A percentile compares a stretch with the other conserved stretches of the same genome.
These are phyloP conservation scores for Oryza nivara DNA, from an alignment of 176 grass and related monocot genomes.

Conservation along the genomic window DNA sequence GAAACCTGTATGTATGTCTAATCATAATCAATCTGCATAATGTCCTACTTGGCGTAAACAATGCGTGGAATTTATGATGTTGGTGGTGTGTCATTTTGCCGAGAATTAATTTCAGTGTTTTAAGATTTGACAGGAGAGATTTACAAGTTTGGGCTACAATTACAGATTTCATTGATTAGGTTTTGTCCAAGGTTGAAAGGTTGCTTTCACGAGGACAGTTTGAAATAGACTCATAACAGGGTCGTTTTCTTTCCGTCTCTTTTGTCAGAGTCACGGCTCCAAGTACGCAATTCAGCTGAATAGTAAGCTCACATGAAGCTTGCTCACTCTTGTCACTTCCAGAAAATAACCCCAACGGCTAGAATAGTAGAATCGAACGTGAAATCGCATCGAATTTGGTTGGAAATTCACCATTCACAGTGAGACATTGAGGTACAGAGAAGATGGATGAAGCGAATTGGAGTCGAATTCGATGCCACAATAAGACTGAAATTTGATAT, in stretches of 20 bases:
- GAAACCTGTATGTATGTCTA: too few relatives aligned
- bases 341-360: neutral
- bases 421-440: neutral
- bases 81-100: constrained; percentile 9
- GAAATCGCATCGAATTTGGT: neutral
- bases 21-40: neutral
- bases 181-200: neutral
- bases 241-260: neutral
- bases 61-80: neutral
- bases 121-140: neutral
- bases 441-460: neutral
- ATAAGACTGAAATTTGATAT: neutral
- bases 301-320: neutral
- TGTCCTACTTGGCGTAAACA: too few relatives aligned
- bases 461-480: neutral
- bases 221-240: neutral
- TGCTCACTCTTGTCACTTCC: neutral
- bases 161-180: neutral
- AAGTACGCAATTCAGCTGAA: neutral
- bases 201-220: constrained; percentile 15
- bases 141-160: neutral
- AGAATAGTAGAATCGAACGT: neutral
- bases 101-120: neutral
- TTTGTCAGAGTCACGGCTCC: constrained; percentile 4
- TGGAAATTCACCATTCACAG: neutral